Base-by-base conservation (phyloP, 2,329 filamentous ascomycete genomes). In the Achaetomium macrosporum region DNA sequence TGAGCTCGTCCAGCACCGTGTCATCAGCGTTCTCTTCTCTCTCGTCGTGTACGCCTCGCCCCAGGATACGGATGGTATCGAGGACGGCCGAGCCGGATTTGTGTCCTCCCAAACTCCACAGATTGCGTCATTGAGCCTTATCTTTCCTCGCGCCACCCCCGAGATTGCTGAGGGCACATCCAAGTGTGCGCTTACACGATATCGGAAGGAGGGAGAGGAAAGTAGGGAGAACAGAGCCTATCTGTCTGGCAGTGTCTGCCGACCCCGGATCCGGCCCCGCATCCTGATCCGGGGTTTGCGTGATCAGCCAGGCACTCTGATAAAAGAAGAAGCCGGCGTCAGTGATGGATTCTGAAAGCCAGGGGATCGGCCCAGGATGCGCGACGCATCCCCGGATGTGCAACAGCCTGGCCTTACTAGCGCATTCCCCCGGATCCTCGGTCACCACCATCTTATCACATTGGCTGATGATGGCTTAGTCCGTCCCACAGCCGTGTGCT, bases 81-180 rank as follows among this genome's bases (percentile, higher is more conserved):
- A 50, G 19, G 12, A 31, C 29, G 47, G 45, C 33, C 43, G 13
- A 42, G 50, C 42, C 31, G 19, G 29, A 35, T 43, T 41, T 33
- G 30, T 41, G 12, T 35, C n/a, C 42, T 42, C 42, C 55, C 51
- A 47, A 55, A 42, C 53, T 59, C 59, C 59, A 57, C 57, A 54
- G 50, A 48, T 59, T 57, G 47, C 42, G 48, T 51, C 52, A 37
- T 54, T 33, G 51, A 49, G 41, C 47, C 58, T 60, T 60, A 61
- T 60, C 59, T 61, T 39, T 56, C 46, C 49, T 61, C 49, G 54
- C 54, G 50, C 55, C 57, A 59, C 53, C 47, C 54, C 55, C 50
- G 45, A 52, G 50, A 51, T 55, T 60, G 51, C 45, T 58, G 44
- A 37, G 50, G n/a, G 29, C 51, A 59, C 53, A 31, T 53, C 55